Percentiles rank a stretch among this genome's conserved stretches.
Evolutionary conservation across 2,329 filamentous ascomycete species (phyloP).

Genomic region (Annulohypoxylon truncatum): DNA sequence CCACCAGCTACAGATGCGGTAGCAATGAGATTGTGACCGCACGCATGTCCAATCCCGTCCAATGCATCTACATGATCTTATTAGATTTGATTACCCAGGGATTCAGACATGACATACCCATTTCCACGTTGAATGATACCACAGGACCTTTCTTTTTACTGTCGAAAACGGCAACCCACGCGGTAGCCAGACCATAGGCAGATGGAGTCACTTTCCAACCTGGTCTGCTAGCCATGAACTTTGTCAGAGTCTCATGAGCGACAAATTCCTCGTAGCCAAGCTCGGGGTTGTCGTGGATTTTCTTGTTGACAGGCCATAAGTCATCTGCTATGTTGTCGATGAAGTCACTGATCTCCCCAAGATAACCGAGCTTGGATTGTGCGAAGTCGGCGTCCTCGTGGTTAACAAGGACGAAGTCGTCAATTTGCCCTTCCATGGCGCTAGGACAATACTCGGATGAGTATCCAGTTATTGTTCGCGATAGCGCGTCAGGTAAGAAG

Average conservation of each 20-base stretch:
- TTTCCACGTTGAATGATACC: slow-evolving; percentile 61
- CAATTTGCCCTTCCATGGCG: slow-evolving; percentile 42
- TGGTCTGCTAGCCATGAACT: slow-evolving; percentile 56
- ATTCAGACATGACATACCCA: slow-evolving; percentile 49
- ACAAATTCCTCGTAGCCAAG: slow-evolving; percentile 60
- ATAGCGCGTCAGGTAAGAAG: background rate
- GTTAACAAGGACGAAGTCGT: slow-evolving; percentile 47
- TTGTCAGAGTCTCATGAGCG: slow-evolving; percentile 62
- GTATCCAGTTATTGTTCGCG: background rate
- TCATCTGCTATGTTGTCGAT: slow-evolving; percentile 54
- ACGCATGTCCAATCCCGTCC: slow-evolving; percentile 63
- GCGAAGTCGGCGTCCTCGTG: slow-evolving; percentile 39
- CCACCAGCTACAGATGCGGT: slow-evolving; percentile 60
- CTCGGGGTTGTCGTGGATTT: slow-evolving; percentile 64
- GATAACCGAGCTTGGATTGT: slow-evolving; percentile 40
- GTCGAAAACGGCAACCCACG: slow-evolving; percentile 63
- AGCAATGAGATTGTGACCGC: slow-evolving; percentile 67
- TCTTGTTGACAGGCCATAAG: slow-evolving; percentile 60
- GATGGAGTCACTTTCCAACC: slow-evolving; percentile 64
- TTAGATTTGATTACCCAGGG: slow-evolving; percentile 21
- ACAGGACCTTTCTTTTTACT: slow-evolving; percentile 59
- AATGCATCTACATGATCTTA: slow-evolving; percentile 56
- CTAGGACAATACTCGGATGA: background rate
- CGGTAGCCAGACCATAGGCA: slow-evolving; percentile 63
- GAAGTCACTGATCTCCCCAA: slow-evolving; percentile 53